Evolutionary conservation across 495 filamentous ascomycete genomes (phyloP), one percentile per base, ranked within the genome.

Genomic region (Lasiosphaeria miniovina): DNA sequence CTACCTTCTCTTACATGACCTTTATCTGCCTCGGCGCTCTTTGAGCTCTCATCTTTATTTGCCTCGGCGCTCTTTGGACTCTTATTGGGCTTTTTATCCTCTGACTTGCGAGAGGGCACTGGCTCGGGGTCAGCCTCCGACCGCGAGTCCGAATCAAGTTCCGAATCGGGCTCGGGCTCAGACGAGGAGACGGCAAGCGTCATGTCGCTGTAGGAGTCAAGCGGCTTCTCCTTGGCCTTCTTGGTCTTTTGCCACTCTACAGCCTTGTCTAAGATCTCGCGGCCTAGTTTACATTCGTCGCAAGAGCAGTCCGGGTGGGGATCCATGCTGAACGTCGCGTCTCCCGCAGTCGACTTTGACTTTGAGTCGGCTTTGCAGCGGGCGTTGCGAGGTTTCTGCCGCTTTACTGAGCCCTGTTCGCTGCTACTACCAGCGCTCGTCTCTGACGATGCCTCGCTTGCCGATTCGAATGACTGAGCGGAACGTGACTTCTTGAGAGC

Each of bases 81-180:
- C 10, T 49, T 34, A 12, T 38, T 61, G 34, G 52, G 41, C 17
- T 60, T 54, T 31, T 55, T 17, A 4, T 53, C 17, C 51, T 52
- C 40, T 15, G 14, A 9, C 14, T 36, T 52, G 24, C 14, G 17
- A n/a, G n/a, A 8, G 24, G 24, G n/a, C 14, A 3, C 7, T 51
- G 49, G 31, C 49, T 5, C 31, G 4, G n/a, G 49, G 7, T 51
- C 7, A 4, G 17, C 12, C 24, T 34, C 33, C 12, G 34, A 33
- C 24, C 6, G 17, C 10, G 7, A 17, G 0, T 15, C 17, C 12
- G 14, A 12, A 4, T 53, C 14, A 14, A 34, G 11, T 12, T 50
- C 17, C 31, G 34, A 14, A 33, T 36, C 40, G 31, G 41, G 50
- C 41, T 58, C 54, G 24, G 36, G 11, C 40, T 60, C 54, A 10